Evolutionary conservation across 768 basidiomycete genomes (phyloP).

Genomic region (Megacollybia marginata): DNA sequence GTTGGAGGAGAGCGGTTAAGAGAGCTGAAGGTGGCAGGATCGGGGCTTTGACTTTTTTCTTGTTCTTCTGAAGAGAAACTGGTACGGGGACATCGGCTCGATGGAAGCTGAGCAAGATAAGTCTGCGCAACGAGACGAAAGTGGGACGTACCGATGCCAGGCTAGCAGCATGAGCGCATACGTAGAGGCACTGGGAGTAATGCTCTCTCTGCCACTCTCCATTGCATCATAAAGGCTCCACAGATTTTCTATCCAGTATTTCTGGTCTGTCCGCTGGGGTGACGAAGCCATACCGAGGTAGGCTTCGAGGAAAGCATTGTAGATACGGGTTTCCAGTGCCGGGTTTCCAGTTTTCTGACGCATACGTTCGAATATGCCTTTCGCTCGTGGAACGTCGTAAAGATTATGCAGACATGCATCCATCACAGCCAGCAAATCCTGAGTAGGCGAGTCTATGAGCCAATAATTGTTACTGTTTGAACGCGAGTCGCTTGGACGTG

Average conservation of each 20-base stretch:
- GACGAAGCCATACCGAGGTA: slow-evolving; percentile 51
- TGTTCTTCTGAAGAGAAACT: too few species aligned
- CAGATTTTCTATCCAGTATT: slow-evolving; percentile 55
- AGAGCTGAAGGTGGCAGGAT: slow-evolving; percentile 22
- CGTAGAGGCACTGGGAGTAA: slow-evolving; percentile 46
- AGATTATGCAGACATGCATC: slow-evolving; percentile 74
- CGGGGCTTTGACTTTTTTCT: neutral
- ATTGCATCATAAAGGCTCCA: slow-evolving; percentile 55
- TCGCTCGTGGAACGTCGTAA: slow-evolving; percentile 73
- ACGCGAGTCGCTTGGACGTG: slow-evolving; percentile 43
- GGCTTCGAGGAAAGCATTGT: slow-evolving; percentile 62
- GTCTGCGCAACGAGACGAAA: neutral
- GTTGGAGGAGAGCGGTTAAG: slow-evolving; percentile 37
- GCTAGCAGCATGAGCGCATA: slow-evolving; percentile 65
- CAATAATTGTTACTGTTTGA: slow-evolving; percentile 38
- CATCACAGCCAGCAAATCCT: slow-evolving; percentile 71
- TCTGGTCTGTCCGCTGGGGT: slow-evolving; percentile 33
- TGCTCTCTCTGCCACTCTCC: slow-evolving; percentile 34
- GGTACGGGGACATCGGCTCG: too few species aligned
- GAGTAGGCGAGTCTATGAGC: slow-evolving; percentile 58
- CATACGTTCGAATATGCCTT: slow-evolving; percentile 61
- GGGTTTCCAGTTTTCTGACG: slow-evolving; percentile 27
- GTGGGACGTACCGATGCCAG: slow-evolving; percentile 38
- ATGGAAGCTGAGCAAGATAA: neutral
- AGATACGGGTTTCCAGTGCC: slow-evolving; percentile 38